These are phyloP conservation scores for Lepiota venenata DNA, from an alignment of 768 basidiomycete species.

Conservation along the genomic window DNA sequence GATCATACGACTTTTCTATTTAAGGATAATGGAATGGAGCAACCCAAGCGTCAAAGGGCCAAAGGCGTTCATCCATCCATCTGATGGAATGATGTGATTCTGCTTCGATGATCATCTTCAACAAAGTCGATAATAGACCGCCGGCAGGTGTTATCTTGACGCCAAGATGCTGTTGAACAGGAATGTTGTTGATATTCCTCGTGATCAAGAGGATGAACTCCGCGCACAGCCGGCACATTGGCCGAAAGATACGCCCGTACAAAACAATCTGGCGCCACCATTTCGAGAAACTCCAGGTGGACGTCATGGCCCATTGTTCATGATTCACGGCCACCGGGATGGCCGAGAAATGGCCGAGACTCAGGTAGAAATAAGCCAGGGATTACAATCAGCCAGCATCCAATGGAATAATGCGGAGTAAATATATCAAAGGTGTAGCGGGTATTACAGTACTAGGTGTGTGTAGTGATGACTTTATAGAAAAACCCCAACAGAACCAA, in stretches of 20 bases:
- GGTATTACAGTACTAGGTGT: conserved; percentile 25
- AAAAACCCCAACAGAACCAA: conserved; percentile 1
- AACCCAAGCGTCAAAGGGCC: not conserved
- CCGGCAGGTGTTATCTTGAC: not conserved
- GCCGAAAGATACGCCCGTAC: not conserved
- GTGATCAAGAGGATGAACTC: not conserved
- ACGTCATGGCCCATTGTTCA: too few relatives aligned
- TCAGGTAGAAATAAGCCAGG: too few relatives aligned
- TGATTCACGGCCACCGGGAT: too few relatives aligned
- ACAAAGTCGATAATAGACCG: not conserved
- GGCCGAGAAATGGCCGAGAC: too few relatives aligned
- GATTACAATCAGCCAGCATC: not conserved
- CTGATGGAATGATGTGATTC: not conserved
- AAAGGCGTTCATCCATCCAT: not conserved
- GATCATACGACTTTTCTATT: conserved; percentile 1
- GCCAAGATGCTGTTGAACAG: not conserved
- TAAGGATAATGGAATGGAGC: not conserved
- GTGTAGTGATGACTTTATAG: conserved; percentile 1
- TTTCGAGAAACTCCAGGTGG: not conserved
- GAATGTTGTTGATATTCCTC: too few relatives aligned
- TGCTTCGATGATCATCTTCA: not conserved
- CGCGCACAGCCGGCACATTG: not conserved
- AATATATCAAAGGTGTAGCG: conserved; percentile 19
- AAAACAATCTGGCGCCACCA: not conserved
- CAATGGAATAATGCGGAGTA: not conserved